Evolutionary conservation across 768 basidiomycete genomes (phyloP).

Genomic region (Rhodotorula babjevae): DNA sequence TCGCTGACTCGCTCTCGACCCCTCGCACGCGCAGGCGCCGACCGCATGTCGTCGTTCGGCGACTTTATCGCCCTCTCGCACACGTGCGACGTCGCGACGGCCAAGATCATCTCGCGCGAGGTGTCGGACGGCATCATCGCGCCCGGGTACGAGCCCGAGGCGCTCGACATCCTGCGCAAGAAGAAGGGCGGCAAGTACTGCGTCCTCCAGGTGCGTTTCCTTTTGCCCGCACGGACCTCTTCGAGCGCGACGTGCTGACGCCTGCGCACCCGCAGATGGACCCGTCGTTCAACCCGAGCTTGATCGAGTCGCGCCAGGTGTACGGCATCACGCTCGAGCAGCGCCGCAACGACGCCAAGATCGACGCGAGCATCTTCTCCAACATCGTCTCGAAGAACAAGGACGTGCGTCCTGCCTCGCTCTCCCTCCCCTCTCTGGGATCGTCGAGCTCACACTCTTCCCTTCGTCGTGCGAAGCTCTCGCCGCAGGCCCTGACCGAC

Average conservation of each 20-base stretch:
- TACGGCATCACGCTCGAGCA: conserved; percentile 89
- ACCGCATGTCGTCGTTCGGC: conserved; percentile 98
- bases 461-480: conserved; percentile 55
- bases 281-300: conserved; percentile 69
- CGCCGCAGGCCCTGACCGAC: conserved; percentile 72
- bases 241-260: neutral
- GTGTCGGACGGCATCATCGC: conserved; percentile 98
- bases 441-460: neutral
- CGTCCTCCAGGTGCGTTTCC: conserved; percentile 68
- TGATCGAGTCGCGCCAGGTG: conserved; percentile 87
- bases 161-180: conserved; percentile 82
- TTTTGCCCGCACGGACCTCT: no score
- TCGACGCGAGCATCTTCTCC: conserved; percentile 70
- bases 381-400: conserved; percentile 88
- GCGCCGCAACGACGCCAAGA: conserved; percentile 80
- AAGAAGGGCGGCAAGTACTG: conserved; percentile 99
- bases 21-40: conserved; percentile 61
- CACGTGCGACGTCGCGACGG: conserved; percentile 87
- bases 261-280: conserved; percentile 63
- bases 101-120: conserved; percentile 94
- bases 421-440: neutral
- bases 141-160: conserved; percentile 81
- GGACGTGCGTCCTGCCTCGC: conserved; percentile 54
- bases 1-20: no score
- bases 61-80: conserved; percentile 96